Evolutionary conservation across 106 monocot species (phyloP), one percentile per base, ranked within the genome.

Genomic region (Phalaenopsis equestris): DNA sequence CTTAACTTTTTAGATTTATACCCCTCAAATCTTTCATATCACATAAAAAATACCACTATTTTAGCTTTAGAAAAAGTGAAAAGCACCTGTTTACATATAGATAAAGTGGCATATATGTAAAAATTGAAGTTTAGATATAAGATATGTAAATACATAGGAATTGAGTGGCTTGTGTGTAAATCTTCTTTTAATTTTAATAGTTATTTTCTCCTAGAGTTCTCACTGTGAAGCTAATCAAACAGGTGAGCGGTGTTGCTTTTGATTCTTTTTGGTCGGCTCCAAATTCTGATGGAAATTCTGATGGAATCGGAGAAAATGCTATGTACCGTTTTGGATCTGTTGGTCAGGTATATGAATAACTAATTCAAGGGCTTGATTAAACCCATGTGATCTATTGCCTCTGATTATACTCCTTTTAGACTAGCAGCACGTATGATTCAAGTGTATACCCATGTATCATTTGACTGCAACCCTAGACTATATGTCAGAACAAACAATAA

Each of bases 211-310:
- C 10, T 45, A 18, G 1, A 52, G 12, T 42, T 8, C 52, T 18
- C 18, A 37, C 61, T 80, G 41, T 77, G 52, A 84, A 84, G 48
- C 38, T 49, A 18, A 61, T 80, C 55, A n/a, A 38, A 39, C 90
- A 94, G 94, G 90, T 94, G 76, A 91, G 98, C 86, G 94, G 94
- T 78, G 94, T 98, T 88, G 94, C 98, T 79, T 94, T 98, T 89
- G 94, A 98, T 81, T 92, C 89, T 2, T 90, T 89, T 81, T 98
- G 94, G 94, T 85, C 86, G 56, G 79, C 89, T n/a, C 94, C 97
- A 41, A 87, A 76, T 87, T 89, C 94, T 52, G 52, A 52, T 52
- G 52, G 52, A 12, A 52, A 52, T 12, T 52, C 52, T 74, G 97
- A 98, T 84, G 86, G 81, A 57, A 80, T 86, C 18, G 90, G 80